Conservation (phyloP, 441 rosid genomes). For the Gossypium armourianum region DNA sequence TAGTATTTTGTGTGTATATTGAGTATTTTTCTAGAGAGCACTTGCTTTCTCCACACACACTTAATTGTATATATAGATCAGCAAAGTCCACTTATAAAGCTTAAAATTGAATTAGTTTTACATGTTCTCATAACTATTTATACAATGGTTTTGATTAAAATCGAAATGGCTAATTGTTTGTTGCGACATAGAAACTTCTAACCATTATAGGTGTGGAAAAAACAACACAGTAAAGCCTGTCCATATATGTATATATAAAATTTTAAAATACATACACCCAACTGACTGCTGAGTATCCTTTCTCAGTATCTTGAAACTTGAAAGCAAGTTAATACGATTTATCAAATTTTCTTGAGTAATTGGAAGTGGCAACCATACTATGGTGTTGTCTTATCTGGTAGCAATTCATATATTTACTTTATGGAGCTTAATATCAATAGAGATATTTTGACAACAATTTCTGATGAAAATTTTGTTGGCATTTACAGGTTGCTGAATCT, state of each 20-base stretch:
- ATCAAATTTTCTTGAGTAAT: not conserved
- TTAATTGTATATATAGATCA: not conserved
- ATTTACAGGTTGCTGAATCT: constrained; percentile 75
- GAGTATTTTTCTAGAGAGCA: not conserved
- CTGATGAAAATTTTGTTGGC: not conserved
- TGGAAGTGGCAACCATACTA: not conserved
- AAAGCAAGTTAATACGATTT: not conserved
- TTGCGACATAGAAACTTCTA: not conserved
- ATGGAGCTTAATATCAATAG: not conserved
- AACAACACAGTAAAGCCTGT: not conserved
- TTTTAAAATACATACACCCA: not conserved
- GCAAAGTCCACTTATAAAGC: not conserved
- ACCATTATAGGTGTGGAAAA: not conserved
- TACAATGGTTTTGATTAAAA: not conserved
- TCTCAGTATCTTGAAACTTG: not conserved
- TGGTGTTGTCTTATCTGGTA: not conserved
- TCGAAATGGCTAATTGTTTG: not conserved
- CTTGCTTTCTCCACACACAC: not conserved
- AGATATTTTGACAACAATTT: not conserved
- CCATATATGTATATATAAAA: not conserved
- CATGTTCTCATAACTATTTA: not conserved
- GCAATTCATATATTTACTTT: not conserved
- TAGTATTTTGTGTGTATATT: not conserved
- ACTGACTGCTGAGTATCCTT: not conserved
- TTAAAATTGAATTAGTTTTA: not conserved